Conservation (phyloP, 2,329 filamentous ascomycete genomes). For the Pseudogymnoascus sp. region DNA sequence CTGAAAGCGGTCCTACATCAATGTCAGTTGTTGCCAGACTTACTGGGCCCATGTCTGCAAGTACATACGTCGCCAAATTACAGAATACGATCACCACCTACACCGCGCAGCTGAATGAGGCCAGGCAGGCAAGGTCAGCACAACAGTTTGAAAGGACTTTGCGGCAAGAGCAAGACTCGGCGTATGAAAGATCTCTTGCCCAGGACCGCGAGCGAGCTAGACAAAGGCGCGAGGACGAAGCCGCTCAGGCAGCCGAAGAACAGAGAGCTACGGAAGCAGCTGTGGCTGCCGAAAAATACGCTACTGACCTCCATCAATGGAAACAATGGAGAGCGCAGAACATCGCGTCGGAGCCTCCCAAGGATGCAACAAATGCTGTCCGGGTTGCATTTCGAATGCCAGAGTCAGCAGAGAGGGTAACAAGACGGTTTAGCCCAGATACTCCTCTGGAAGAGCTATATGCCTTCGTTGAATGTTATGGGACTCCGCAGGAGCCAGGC, state of each 20-base stretch:
- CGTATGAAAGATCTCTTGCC: constrained; percentile 87
- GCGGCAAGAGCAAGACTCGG: constrained; percentile 82
- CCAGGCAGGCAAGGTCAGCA: constrained; percentile 68
- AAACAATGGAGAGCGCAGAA: constrained; percentile 66
- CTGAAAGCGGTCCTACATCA: constrained; percentile 71
- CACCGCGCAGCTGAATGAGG: constrained; percentile 64
- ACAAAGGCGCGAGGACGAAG: constrained; percentile 68
- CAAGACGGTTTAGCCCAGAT: constrained; percentile 65
- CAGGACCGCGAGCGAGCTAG: constrained; percentile 79
- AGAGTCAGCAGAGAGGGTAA: constrained; percentile 60
- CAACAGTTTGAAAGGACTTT: constrained; percentile 76
- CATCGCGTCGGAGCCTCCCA: constrained; percentile 60
- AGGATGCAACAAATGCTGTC: constrained; percentile 60
- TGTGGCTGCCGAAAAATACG: constrained; percentile 47
- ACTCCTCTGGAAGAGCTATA: constrained; percentile 82
- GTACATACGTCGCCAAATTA: constrained; percentile 70
- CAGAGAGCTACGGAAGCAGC: constrained; percentile 53
- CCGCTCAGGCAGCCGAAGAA: constrained; percentile 60
- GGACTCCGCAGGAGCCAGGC: constrained; percentile 15
- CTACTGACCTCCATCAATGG: constrained; percentile 59
- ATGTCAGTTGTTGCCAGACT: constrained; percentile 87
- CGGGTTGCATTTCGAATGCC: constrained; percentile 63
- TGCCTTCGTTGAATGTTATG: constrained; percentile 88
- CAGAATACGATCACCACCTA: constrained; percentile 68
- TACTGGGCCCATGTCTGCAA: constrained; percentile 61